Percentiles rank a stretch among this genome's conserved stretches.
These are phyloP conservation scores for Lactuca sativa DNA, from an alignment of 129 eudicot genomes.

Conservation along the genomic window DNA sequence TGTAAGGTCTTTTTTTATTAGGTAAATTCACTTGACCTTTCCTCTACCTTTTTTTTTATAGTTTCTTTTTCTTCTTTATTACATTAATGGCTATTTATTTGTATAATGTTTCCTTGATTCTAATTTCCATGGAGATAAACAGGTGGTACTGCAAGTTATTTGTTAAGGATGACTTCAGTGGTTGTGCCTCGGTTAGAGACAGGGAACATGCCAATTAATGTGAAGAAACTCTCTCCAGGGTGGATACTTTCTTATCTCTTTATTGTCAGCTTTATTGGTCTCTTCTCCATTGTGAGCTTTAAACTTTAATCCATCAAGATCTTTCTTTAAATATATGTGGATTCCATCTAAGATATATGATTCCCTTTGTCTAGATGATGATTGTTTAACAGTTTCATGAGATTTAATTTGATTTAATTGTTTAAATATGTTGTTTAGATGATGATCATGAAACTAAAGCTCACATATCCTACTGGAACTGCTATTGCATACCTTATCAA, in stretches of 20 bases:
- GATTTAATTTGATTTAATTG: too few relatives aligned
- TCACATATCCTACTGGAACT: constrained; percentile 64
- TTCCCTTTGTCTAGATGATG: too few relatives aligned
- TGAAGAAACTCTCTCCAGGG: constrained; percentile 45
- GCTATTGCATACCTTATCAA: constrained; percentile 64
- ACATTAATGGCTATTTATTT: not conserved
- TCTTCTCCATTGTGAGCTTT: constrained; percentile 54
- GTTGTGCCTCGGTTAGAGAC: constrained; percentile 37
- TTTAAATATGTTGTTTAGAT: constrained; percentile 44
- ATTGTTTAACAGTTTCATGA: too few relatives aligned
- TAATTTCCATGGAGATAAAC: not conserved
- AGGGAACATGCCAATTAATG: constrained; percentile 51
- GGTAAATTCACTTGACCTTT: too few relatives aligned
- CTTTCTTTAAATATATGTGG: too few relatives aligned
- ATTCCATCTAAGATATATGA: too few relatives aligned
- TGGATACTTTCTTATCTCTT: constrained; percentile 61
- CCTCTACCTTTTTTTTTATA: too few relatives aligned
- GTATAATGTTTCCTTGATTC: not conserved
- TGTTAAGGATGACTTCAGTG: constrained; percentile 42
- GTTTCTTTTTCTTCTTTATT: not conserved
- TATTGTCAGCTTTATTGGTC: constrained; percentile 53
- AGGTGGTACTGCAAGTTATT: constrained; percentile 52
- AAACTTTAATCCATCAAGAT: too few relatives aligned
- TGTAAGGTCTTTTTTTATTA: too few relatives aligned
- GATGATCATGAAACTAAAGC: constrained; percentile 51